Evolutionary conservation across 1,284 basidiomycete species (phyloP), one percentile per base, ranked within the genome.

Genomic region (Apiotrichum domesticum): DNA sequence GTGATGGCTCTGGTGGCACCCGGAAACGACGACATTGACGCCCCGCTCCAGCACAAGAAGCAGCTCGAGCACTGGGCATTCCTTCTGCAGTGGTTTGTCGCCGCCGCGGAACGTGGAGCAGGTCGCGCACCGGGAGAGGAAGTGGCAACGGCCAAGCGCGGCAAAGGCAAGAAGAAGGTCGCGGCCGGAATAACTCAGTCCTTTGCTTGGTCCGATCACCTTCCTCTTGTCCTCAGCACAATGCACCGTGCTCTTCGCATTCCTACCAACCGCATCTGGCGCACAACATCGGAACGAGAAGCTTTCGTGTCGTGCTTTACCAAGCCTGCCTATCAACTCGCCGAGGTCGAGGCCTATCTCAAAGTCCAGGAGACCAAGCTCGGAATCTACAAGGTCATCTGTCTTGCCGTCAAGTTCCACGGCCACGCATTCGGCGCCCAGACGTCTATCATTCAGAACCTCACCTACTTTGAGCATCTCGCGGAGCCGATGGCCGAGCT

Each of bases 391-490:
- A 90, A 90, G 68, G 85, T 94, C 64, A 86, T 98, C 61, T 96
- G 92, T 74, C 79, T 88, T 50, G 88, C 93, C 0, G 91, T 97
- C 63, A 98, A 97, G 71, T 85, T 87, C 63, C 93, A 98, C 64
- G 85, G 83, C 1, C 94, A 98, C 65, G 82, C 84, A 1, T 85
- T 88, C 57, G 85, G 85, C 47, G 88, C 88, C 0, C 92, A 96
- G 69, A 94, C 90, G 55, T 85, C 84, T 60, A 90, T 98, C 74
- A 87, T 94, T 76, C 93, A 97, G 73, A 85, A 84, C 55, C 79
- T 98, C 11, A 92, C 95, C 60, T 96, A 95, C 76, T 91, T 87
- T 67, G 95, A 98, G 67, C 94, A 98, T 72, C 83, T 97, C 34
- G 85, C 89, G 0, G 94, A 98, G 69, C 86, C 88, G 0, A 90